Percentiles rank a stretch among this genome's conserved stretches.
phyloP scores from a whole-genome alignment of 83 land plant genomes.

The Diphasiastrum complanatum region DNA sequence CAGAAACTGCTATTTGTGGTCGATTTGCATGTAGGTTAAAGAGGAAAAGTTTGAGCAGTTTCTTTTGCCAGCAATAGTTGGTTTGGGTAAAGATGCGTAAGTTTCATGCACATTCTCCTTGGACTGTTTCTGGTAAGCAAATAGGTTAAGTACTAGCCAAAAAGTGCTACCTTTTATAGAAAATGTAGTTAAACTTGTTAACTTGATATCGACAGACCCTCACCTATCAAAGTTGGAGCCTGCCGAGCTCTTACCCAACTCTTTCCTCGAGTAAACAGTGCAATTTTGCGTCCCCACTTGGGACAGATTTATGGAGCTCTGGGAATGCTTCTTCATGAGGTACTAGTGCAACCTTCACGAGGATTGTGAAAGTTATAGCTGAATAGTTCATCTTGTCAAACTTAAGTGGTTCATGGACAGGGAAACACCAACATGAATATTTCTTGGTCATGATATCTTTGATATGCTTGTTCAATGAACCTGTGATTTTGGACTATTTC shows the following conservation, averaged over 20 bases:
- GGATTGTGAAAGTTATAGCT: too few relatives aligned
- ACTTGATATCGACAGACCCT: slow-evolving; percentile 47
- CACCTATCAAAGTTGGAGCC: slow-evolving; percentile 87
- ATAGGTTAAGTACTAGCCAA: too few relatives aligned
- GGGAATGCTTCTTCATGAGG: slow-evolving; percentile 60
- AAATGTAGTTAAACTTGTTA: neutral
- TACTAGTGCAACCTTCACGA: too few relatives aligned
- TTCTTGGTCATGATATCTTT: too few relatives aligned
- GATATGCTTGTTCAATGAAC: neutral
- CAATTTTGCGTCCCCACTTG: slow-evolving; percentile 44
- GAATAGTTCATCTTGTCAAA: too few relatives aligned
- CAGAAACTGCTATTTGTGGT: too few relatives aligned
- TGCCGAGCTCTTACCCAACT: slow-evolving; percentile 75
- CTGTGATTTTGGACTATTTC: neutral
- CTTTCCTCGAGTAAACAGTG: slow-evolving; percentile 43
- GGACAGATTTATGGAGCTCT: slow-evolving; percentile 51
- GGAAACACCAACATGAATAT: too few relatives aligned
- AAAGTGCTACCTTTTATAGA: neutral
- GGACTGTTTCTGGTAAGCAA: too few relatives aligned
- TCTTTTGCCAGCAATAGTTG: slow-evolving; percentile 55
- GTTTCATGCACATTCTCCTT: neutral
- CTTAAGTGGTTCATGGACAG: too few relatives aligned
- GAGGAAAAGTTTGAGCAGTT: slow-evolving; percentile 43
- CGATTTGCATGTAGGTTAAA: slow-evolving; percentile 44
- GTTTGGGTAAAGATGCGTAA: slow-evolving; percentile 64